Conservation (phyloP, 768 basidiomycete genomes). For the Lentinula raphanica region DNA sequence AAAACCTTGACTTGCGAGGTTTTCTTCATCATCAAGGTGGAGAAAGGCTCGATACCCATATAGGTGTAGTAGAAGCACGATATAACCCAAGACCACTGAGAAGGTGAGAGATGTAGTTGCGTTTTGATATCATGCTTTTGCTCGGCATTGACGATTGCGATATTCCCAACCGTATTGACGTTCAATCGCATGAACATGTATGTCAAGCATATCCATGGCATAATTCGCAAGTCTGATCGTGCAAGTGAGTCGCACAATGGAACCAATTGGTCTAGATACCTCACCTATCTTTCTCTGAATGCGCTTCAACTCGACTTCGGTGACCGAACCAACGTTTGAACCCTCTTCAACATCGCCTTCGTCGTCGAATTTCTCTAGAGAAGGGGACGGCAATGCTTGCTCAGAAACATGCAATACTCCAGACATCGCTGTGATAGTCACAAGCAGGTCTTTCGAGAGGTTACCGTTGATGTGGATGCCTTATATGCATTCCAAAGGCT, state of each 20-base stretch:
- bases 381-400: background rate
- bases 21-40: constrained; percentile 5
- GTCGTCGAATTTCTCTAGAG: background rate
- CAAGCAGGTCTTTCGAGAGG: background rate
- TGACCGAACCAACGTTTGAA: background rate
- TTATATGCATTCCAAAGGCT: background rate
- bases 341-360: background rate
- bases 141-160: constrained; percentile 2
- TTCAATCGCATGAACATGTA: constrained; percentile 6
- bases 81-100: constrained; percentile 4
- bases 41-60: constrained; percentile 1
- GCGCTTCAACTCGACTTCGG: background rate
- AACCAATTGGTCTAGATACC: background rate
- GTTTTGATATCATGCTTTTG: constrained; percentile 7
- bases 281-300: constrained; percentile 2
- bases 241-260: background rate
- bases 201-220: constrained; percentile 6
- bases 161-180: constrained; percentile 3
- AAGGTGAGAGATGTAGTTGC: background rate
- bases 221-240: background rate
- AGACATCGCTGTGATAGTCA: background rate
- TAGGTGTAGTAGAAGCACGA: constrained; percentile 3
- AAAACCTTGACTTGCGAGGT: background rate
- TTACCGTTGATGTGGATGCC: background rate
- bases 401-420: background rate